These are phyloP conservation scores for Colletotrichum sp. DNA, from an alignment of 2,329 filamentous ascomycete genomes.

Conservation along the genomic window DNA sequence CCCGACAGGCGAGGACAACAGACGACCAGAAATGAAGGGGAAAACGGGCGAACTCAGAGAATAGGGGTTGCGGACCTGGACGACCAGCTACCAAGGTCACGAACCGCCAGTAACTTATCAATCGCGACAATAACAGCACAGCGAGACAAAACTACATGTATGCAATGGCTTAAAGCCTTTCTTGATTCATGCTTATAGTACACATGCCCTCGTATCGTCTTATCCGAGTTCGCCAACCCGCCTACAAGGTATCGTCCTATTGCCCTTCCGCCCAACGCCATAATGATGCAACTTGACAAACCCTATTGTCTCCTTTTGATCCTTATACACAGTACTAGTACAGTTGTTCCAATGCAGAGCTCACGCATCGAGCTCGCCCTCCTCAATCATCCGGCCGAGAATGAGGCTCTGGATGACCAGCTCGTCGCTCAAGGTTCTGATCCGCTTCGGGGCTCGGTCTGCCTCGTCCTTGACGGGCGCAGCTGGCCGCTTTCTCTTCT, in stretches of 20 bases:
- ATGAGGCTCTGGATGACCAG: constrained; percentile 93
- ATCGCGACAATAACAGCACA: background rate
- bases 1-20: accelerated
- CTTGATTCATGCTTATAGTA: background rate
- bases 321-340: background rate
- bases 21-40: accelerated
- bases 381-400: constrained; percentile 76
- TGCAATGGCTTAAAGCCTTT: background rate
- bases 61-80: background rate
- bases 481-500: constrained; percentile 42
- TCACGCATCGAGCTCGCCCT: constrained; percentile 46
- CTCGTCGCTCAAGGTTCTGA: constrained; percentile 80
- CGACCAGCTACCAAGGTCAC: background rate
- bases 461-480: constrained; percentile 24
- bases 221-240: background rate
- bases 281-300: background rate
- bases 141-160: accelerated
- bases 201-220: background rate
- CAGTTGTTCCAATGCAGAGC: background rate
- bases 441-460: constrained; percentile 48
- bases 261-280: background rate
- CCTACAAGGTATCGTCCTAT: background rate
- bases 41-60: background rate
- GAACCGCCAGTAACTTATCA: too few relatives aligned
- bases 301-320: background rate